These are phyloP conservation scores for Aspergillus mulundensis DNA, from an alignment of 495 filamentous ascomycete species.

Conservation along the genomic window DNA sequence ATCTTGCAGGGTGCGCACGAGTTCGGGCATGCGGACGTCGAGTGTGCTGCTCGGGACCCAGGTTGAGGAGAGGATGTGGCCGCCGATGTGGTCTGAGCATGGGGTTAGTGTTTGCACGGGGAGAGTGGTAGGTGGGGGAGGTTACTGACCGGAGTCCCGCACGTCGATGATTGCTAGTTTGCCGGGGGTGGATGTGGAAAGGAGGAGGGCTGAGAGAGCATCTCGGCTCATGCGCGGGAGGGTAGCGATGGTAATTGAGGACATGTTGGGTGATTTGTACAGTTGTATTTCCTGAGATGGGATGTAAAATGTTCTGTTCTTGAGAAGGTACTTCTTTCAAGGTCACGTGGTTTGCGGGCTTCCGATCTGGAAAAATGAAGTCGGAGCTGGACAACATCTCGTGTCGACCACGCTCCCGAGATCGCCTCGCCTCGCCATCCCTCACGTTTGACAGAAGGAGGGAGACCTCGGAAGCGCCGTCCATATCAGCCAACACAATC, in stretches of 20 bases:
- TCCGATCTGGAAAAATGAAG: constrained; percentile 15
- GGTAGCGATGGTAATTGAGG: constrained; percentile 51
- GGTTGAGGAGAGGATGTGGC: constrained; percentile 71
- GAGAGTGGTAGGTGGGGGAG: not conserved
- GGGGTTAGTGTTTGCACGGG: not conserved
- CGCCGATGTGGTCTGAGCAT: constrained; percentile 75
- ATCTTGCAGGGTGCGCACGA: constrained; percentile 71
- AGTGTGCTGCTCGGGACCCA: constrained; percentile 72
- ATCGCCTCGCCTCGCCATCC: not conserved
- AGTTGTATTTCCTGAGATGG: not conserved
- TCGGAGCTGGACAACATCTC: not conserved
- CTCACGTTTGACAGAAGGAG: not conserved
- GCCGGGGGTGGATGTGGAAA: constrained; percentile 26
- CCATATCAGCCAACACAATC: not conserved
- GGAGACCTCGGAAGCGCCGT: not conserved
- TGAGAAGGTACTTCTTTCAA: no score
- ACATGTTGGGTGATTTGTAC: constrained; percentile 31
- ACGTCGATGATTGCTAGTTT: constrained; percentile 81
- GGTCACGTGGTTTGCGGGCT: constrained; percentile 17
- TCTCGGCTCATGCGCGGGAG: constrained; percentile 63
- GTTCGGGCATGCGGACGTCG: constrained; percentile 72
- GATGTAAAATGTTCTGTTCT: not conserved
- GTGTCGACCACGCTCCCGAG: not conserved
- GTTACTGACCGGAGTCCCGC: constrained; percentile 70
- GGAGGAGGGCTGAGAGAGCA: constrained; percentile 52